These are phyloP conservation scores for Dactylellina haptotyla DNA, from an alignment of 2,329 filamentous ascomycete genomes.

Conservation along the genomic window DNA sequence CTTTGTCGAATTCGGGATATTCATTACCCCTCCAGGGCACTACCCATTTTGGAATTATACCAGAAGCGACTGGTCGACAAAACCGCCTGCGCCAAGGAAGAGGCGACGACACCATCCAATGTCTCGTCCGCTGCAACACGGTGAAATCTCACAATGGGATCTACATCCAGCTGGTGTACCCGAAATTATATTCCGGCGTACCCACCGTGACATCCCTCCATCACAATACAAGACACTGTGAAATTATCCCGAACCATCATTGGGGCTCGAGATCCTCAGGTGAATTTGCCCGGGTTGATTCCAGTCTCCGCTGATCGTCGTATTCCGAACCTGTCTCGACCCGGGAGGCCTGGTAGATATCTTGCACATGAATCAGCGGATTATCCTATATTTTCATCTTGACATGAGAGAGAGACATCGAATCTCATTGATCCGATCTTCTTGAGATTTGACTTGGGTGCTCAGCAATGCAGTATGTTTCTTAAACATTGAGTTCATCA, in stretches of 20 bases:
- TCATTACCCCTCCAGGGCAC: conserved; percentile 12
- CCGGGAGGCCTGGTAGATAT: no score
- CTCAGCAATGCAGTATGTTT: no score
- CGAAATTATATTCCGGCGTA: conserved; percentile 46
- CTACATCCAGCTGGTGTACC: conserved; percentile 28
- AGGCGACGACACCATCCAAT: conserved; percentile 26
- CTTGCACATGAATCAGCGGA: neutral
- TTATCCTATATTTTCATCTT: conserved; percentile 4
- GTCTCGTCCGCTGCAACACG: conserved; percentile 31
- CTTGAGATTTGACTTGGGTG: no score
- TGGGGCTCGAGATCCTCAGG: conserved; percentile 7
- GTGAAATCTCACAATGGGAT: conserved; percentile 7
- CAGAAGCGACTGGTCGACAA: conserved; percentile 31
- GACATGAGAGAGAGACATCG: conserved; percentile 4
- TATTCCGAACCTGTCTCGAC: conserved; percentile 7
- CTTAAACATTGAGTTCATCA: no score
- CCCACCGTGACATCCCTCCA: conserved; percentile 27
- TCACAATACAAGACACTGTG: neutral
- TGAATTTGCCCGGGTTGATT: conserved; percentile 13
- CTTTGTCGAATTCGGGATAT: conserved; percentile 8
- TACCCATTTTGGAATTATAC: conserved; percentile 17
- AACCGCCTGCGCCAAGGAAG: conserved; percentile 35
- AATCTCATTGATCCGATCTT: no score
- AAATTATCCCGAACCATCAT: conserved; percentile 29
- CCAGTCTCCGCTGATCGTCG: neutral